Base-by-base conservation (phyloP, 2,329 filamentous ascomycete genomes). In the Dactylellina parvicollis region DNA sequence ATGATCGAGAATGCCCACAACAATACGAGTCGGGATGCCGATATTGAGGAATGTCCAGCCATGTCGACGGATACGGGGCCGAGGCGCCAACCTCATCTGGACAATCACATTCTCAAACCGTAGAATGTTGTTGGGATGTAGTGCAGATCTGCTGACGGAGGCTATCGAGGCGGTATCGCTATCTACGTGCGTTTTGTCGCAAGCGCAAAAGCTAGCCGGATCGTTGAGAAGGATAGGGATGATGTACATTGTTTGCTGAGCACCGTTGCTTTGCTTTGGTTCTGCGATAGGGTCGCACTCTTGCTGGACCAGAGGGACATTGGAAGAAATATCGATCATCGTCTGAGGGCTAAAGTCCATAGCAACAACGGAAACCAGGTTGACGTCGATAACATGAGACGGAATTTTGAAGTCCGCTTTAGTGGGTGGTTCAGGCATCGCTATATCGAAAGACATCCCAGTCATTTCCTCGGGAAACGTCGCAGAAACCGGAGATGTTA, bases 41-140 rank as follows among this genome's bases (percentile, higher is more conserved):
- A 74, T 69, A 32, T 74, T 74, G 32, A 74, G 62, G 50, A 74
- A 74, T 26, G 70, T 74, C 70, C 70, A 74, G 44, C 70, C 70
- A 28, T 74, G 70, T 7, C 70, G 70, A 52, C 64, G 61, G 50
- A 74, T 69, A 40, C 70, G 61, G 26, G 70, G 70, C 3, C 70
- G 55, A 5, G 70, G 70, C 8, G 70, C 70, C 38, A 74, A 32
- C 28, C 70, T 61, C 64, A 74, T 69, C 34, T 74, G 70, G 26
- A 74, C 70, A 24, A 74, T 52, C 9, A 74, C 70, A 47, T 74
- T 74, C 52, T 74, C 70, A 28, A 74, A 74, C 20, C 70, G 57
- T n/a, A 74, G 50, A 16, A 74, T 61, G 26, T 74, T 74, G 26
- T 67, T 74, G 1, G 70, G 70, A 36, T 74, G 70, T 4, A 74